Conservation (phyloP, 306 rosid genomes). For the Abrus pulchellus region DNA sequence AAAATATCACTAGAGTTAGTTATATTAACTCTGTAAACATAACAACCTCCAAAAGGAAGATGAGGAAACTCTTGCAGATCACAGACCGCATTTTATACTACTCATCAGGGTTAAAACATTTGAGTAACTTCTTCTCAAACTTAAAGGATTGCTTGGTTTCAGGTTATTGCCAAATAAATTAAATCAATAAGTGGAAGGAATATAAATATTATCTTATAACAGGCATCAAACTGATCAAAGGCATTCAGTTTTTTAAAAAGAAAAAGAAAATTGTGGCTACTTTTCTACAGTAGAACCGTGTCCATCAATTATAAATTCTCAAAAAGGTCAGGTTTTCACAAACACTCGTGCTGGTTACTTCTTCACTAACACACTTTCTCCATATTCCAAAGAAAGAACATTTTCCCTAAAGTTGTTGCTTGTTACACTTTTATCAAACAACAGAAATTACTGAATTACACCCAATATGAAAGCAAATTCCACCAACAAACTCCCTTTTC, state of each 20-base stretch:
- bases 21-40: constrained; percentile 15
- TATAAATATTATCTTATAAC: not conserved
- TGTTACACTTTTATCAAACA: not conserved
- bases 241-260: not conserved
- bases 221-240: not conserved
- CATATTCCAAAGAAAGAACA: not conserved
- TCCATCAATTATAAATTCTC: constrained; percentile 15
- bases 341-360: not conserved
- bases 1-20: constrained; percentile 32
- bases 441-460: not conserved
- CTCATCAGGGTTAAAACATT: not conserved
- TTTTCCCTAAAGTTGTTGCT: not conserved
- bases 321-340: not conserved
- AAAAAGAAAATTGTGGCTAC: not conserved
- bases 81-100: constrained; percentile 11
- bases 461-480: not conserved
- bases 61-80: not conserved
- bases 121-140: not conserved
- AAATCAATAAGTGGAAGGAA: not conserved
- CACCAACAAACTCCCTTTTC: not conserved
- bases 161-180: constrained; percentile 27
- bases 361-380: not conserved
- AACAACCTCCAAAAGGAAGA: not conserved
- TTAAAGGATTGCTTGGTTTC: not conserved
- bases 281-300: not conserved